Percentiles rank a stretch among this genome's conserved stretches.
Evolutionary conservation across 176 grass and related monocot genomes (phyloP).

Genomic region (Areca catechu): DNA sequence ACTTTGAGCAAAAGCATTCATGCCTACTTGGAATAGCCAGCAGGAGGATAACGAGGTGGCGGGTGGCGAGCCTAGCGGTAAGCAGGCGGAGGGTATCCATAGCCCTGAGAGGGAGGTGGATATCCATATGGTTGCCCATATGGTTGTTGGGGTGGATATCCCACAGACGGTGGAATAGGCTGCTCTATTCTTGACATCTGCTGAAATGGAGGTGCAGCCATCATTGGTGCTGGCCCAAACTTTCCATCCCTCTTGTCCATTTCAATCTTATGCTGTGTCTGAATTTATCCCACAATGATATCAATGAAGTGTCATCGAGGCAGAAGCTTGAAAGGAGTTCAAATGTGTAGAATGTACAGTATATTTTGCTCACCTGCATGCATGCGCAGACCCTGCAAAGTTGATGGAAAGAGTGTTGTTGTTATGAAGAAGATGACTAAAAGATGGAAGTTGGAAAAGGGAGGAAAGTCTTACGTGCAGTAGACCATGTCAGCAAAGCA

Average conservation of each 20-base stretch:
- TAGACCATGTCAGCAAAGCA: conserved; percentile 88
- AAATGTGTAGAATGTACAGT: neutral
- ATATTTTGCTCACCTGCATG: conserved; percentile 61
- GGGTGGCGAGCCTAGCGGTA: neutral
- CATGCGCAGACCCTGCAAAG: conserved; percentile 88
- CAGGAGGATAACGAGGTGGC: too few relatives aligned
- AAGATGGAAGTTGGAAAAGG: neutral
- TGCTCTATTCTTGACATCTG: conserved; percentile 76
- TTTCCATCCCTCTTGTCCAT: conserved; percentile 86
- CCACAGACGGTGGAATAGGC: conserved; percentile 33
- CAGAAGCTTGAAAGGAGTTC: neutral
- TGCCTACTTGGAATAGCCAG: too few relatives aligned
- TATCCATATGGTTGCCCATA: conserved; percentile 46
- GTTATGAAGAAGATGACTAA: too few relatives aligned
- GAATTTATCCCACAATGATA: conserved; percentile 19
- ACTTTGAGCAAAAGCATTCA: too few relatives aligned
- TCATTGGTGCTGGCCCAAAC: conserved; percentile 34
- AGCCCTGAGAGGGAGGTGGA: conserved; percentile 38
- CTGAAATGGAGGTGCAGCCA: conserved; percentile 80
- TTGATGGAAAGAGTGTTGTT: too few relatives aligned
- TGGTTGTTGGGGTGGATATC: conserved; percentile 31
- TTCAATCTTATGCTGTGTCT: conserved; percentile 85
- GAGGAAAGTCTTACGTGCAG: conserved; percentile 56
- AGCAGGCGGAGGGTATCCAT: conserved; percentile 49
- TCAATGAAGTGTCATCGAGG: conserved; percentile 5